Evolutionary conservation across 345 rosid species (phyloP).

Genomic region (Turritis glabra): DNA sequence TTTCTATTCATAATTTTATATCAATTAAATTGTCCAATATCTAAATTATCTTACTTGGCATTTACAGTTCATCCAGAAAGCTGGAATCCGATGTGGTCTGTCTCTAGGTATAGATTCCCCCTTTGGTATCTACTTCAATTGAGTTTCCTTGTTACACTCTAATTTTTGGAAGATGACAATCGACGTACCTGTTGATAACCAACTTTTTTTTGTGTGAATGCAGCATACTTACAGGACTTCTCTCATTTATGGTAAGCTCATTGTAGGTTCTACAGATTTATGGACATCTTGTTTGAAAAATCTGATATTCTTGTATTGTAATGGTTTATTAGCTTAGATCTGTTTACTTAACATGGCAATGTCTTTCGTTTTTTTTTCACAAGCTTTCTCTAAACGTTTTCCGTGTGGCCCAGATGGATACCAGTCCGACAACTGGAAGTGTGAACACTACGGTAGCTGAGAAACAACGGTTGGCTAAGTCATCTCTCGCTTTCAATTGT

Average conservation of each 20-base stretch:
- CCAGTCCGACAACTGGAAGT: conserved; percentile 96
- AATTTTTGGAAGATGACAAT: not conserved
- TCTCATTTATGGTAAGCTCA: conserved; percentile 92
- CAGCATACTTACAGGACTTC: conserved; percentile 99
- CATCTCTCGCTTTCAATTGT: conserved; percentile 91
- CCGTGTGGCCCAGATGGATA: conserved; percentile 71
- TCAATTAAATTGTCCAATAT: not conserved
- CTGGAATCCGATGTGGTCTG: conserved; percentile 99
- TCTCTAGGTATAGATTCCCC: conserved; percentile 65
- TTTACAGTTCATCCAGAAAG: conserved; percentile 97
- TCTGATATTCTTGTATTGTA: not conserved
- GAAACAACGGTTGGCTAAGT: conserved; percentile 86
- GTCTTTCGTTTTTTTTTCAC: not conserved
- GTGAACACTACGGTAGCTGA: conserved; percentile 75
- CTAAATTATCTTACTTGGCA: conserved; percentile 20
- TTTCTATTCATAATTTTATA: not conserved
- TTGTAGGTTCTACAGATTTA: conserved; percentile 8
- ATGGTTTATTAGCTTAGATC: conserved; percentile 6
- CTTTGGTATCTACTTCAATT: not conserved
- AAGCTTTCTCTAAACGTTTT: conserved; percentile 1
- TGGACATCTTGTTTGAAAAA: not conserved
- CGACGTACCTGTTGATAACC: not conserved
- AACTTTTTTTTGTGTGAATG: conserved; percentile 28
- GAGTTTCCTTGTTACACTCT: not conserved
- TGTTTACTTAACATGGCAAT: not conserved